A percentile compares a stretch with the other conserved stretches of the same genome.
These are phyloP conservation scores for Polyplosphaeria fusca DNA, from an alignment of 495 filamentous ascomycete species.

Conservation along the genomic window DNA sequence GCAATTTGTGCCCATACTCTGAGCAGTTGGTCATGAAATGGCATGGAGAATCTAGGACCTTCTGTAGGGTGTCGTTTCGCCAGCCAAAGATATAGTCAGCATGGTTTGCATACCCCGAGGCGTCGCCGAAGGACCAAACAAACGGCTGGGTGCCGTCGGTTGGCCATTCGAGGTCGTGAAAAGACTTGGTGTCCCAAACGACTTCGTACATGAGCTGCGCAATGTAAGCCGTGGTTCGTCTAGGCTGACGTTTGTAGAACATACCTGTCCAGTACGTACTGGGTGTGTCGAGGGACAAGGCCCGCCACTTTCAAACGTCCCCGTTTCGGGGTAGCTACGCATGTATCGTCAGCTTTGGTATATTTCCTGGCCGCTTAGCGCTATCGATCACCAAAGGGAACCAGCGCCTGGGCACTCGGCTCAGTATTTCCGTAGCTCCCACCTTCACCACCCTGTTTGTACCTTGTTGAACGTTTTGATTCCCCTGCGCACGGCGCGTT, in stretches of 20 bases:
- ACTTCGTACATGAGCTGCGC: conserved; percentile 30
- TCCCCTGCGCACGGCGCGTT: neutral
- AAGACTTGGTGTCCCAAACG: conserved; percentile 27
- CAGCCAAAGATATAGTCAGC: conserved; percentile 45
- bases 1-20: conserved; percentile 41
- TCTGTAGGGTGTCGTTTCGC: conserved; percentile 25
- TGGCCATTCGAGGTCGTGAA: conserved; percentile 27
- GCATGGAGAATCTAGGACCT: conserved; percentile 44
- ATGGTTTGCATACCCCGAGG: conserved; percentile 35
- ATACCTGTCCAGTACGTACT: too few species aligned
- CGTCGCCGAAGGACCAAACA: conserved; percentile 31
- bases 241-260: too few species aligned
- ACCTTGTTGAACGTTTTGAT: too few species aligned
- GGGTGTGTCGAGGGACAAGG: conserved; percentile 28
- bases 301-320: conserved; percentile 24
- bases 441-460: too few species aligned
- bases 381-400: too few species aligned
- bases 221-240: too few species aligned
- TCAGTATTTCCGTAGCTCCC: too few species aligned
- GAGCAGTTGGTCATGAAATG: conserved; percentile 43
- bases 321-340: conserved; percentile 17
- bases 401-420: too few species aligned
- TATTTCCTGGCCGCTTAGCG: neutral
- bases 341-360: neutral
- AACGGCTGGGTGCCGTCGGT: conserved; percentile 24